A percentile compares a stretch with the other conserved stretches of the same genome.
phyloP scores from a whole-genome alignment of 306 rosid species.

The Quercus robur region DNA sequence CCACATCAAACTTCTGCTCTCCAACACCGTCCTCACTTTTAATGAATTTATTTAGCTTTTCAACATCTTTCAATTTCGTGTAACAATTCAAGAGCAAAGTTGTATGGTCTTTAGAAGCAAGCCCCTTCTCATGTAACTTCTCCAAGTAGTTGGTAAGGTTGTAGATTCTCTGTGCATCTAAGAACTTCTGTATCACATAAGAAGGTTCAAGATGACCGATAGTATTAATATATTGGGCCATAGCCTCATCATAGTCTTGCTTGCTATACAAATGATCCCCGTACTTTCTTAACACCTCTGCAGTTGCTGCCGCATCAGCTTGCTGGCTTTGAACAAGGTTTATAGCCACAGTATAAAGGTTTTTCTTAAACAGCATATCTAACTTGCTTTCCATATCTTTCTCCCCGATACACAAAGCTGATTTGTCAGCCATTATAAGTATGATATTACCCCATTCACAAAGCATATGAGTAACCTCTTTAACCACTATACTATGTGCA shows the following conservation, averaged over 20 bases:
- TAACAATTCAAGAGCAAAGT: slow-evolving; percentile 91
- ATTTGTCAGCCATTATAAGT: slow-evolving; percentile 82
- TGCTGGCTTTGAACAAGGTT: slow-evolving; percentile 97
- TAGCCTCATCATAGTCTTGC: slow-evolving; percentile 96
- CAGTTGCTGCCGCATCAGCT: slow-evolving; percentile 98
- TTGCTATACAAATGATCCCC: slow-evolving; percentile 92
- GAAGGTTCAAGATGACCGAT: slow-evolving; percentile 99
- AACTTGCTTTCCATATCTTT: slow-evolving; percentile 99
- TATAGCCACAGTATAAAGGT: slow-evolving; percentile 85
- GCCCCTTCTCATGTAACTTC: slow-evolving; percentile 93
- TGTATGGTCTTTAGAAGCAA: slow-evolving; percentile 97
- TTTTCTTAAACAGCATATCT: slow-evolving; percentile 96
- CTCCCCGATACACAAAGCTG: slow-evolving; percentile 91
- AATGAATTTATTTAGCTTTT: slow-evolving; percentile 76
- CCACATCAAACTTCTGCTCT: slow-evolving; percentile 91
- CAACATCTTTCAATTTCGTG: slow-evolving; percentile 96
- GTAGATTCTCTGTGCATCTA: slow-evolving; percentile 97
- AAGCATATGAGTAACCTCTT: slow-evolving; percentile 93
- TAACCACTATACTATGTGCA: slow-evolving; percentile 78
- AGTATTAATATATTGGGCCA: slow-evolving; percentile 89
- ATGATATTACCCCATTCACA: slow-evolving; percentile 97
- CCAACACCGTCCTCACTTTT: slow-evolving; percentile 82
- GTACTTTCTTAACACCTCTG: slow-evolving; percentile 93
- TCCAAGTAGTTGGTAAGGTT: slow-evolving; percentile 97
- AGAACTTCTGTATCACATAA: slow-evolving; percentile 91